These are phyloP conservation scores for Candida montana DNA, from an alignment of 805 yeast genomes.

Conservation along the genomic window DNA sequence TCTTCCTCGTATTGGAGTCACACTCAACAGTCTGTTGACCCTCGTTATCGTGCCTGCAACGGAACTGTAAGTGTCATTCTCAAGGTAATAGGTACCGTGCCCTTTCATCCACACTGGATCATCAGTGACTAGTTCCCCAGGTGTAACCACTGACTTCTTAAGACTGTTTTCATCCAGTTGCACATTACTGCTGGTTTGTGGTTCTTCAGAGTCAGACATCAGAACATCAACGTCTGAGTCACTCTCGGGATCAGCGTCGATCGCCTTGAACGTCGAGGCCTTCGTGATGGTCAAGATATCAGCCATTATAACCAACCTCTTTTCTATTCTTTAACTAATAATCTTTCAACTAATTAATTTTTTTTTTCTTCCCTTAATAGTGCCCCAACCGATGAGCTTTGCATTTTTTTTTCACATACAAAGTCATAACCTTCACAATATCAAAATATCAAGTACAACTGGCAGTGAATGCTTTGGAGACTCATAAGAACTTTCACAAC, in stretches of 20 bases:
- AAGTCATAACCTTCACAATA: too few relatives aligned
- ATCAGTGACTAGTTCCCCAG: slow-evolving; percentile 94
- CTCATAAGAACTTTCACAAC: neutral
- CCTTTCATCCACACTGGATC: slow-evolving; percentile 99
- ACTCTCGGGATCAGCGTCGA: slow-evolving; percentile 17
- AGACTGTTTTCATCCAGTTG: slow-evolving; percentile 26
- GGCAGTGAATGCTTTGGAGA: slow-evolving; percentile 8
- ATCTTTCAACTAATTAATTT: neutral
- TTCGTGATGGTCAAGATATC: slow-evolving; percentile 18
- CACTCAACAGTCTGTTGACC: slow-evolving; percentile 83
- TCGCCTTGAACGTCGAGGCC: slow-evolving; percentile 14
- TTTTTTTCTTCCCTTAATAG: neutral
- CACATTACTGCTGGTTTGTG: slow-evolving; percentile 19
- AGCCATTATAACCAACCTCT: too few relatives aligned
- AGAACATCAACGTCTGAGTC: slow-evolving; percentile 36
- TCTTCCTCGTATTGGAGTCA: slow-evolving; percentile 78
- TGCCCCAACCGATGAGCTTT: slow-evolving; percentile 7
- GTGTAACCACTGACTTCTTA: slow-evolving; percentile 62
- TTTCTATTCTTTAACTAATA: neutral
- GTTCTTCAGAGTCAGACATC: slow-evolving; percentile 12
- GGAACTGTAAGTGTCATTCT: slow-evolving; percentile 74
- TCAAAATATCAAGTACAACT: too few relatives aligned
- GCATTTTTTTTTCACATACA: neutral
- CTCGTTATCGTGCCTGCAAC: slow-evolving; percentile 88
- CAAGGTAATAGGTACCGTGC: slow-evolving; percentile 86